Base-by-base conservation (phyloP, 345 rosid species). In the Sonneratia caseolaris region DNA sequence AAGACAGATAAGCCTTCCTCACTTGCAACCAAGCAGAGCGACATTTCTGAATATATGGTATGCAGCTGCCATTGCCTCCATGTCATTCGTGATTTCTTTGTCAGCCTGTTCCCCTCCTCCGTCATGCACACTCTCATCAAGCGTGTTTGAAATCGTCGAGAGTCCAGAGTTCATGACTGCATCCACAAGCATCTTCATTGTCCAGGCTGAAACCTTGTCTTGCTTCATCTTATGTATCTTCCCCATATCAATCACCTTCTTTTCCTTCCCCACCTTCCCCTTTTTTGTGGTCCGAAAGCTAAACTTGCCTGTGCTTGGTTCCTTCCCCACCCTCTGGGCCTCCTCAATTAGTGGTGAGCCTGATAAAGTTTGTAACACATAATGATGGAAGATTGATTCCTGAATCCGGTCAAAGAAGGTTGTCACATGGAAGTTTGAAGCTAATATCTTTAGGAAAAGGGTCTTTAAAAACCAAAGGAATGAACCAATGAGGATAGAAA, bases 181-280 rank as follows among this genome's bases (percentile, higher is more conserved):
- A 68, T 93, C 97, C 11, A 88, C 82, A 84, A 93, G 79, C 68
- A 84, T 85, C 82, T 93, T 85, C 97, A 93, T 89, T 18, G 93
- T 90, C 98, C 96, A 91, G 76, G 96, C 83, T 0, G 98, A 89
- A 45, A 93, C 98, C 77, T 88, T 93, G 65, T 88, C 96, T 74
- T 81, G 88, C 76, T 89, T 91, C 88, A 93, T 81, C 72, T 82
- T 83, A 71, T 91, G 92, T 70, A 91, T 76, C 57, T 80, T 83
- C 45, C 84, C 94, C 92, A 91, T 87, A 81, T 93, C 94, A 74
- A 93, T 84, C 49, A 88, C 78, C 82, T 84, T 91, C 67, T 76
- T 82, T 48, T 72, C 86, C 66, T 79, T 86, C 35, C 71, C 73
- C 7, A 14, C 68, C 74, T 89, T 82, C 27, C 89, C 86, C 69